Conservation (phyloP, 495 filamentous ascomycete genomes). For the Aspergillus sclerotiicarbonarius region DNA sequence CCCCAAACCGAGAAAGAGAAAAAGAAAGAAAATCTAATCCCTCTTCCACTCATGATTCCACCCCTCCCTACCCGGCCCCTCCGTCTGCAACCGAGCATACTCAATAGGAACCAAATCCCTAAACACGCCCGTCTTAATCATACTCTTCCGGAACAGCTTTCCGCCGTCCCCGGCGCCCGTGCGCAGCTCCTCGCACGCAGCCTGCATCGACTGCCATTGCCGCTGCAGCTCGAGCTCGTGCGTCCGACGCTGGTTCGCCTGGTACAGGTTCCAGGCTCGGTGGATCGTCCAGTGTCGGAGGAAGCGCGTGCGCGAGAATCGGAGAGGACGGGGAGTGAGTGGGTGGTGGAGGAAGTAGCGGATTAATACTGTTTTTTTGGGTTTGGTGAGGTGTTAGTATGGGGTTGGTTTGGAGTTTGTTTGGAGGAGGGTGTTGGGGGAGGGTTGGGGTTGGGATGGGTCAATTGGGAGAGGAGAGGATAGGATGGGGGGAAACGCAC, state of each 20-base stretch:
- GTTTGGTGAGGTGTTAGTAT: neutral
- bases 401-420: neutral
- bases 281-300: conserved; percentile 99
- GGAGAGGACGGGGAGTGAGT: conserved; percentile 70
- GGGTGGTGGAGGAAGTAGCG: conserved; percentile 66
- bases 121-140: conserved; percentile 81
- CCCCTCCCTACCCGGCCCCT: conserved; percentile 65
- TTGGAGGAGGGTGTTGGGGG: neutral
- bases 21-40: conserved; percentile 11
- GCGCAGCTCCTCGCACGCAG: conserved; percentile 79
- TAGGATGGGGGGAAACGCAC: conserved; percentile 33
- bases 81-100: conserved; percentile 80
- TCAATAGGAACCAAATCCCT: conserved; percentile 71
- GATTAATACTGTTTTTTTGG: conserved; percentile 44
- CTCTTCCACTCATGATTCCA: conserved; percentile 72
- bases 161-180: conserved; percentile 69
- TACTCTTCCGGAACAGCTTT: conserved; percentile 75
- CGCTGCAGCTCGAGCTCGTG: conserved; percentile 64
- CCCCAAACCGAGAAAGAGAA: neutral
- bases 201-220: conserved; percentile 75
- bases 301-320: conserved; percentile 80
- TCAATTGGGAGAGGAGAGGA: neutral
- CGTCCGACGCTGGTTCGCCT: conserved; percentile 57
- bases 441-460: conserved; percentile 10
- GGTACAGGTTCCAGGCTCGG: conserved; percentile 81